These are phyloP conservation scores for Yamadazyma conglobata DNA, from an alignment of 1,139 yeast genomes.

Conservation along the genomic window DNA sequence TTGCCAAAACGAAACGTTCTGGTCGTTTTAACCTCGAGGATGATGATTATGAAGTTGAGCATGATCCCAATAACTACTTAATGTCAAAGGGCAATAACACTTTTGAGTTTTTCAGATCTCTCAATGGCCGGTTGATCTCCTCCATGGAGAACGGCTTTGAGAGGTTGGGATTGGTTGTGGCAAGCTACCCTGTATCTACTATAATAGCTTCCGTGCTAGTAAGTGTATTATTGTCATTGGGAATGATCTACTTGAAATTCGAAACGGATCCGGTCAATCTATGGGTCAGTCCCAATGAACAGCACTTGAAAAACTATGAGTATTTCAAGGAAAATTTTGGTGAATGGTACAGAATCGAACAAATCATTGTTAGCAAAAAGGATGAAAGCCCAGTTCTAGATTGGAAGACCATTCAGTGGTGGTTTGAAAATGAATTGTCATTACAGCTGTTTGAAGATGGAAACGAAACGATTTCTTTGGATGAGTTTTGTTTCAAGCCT, in stretches of 20 bases:
- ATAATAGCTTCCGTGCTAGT: constrained; percentile 44
- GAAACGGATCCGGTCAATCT: constrained; percentile 79
- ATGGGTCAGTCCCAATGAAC: constrained; percentile 87
- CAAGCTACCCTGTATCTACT: constrained; percentile 54
- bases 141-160: constrained; percentile 34
- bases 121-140: constrained; percentile 14
- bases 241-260: constrained; percentile 50
- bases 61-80: constrained; percentile 16
- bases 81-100: constrained; percentile 11
- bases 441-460: constrained; percentile 32
- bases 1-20: constrained; percentile 17
- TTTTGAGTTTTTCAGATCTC: constrained; percentile 1
- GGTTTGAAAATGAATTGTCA: constrained; percentile 73
- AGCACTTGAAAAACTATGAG: constrained; percentile 63
- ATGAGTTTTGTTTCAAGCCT: constrained; percentile 84
- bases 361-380: constrained; percentile 70
- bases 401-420: constrained; percentile 77
- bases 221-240: constrained; percentile 48
- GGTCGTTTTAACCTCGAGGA: constrained; percentile 9
- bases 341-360: constrained; percentile 88
- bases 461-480: constrained; percentile 32
- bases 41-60: constrained; percentile 19
- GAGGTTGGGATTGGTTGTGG: constrained; percentile 50
- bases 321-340: constrained; percentile 82
- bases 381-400: constrained; percentile 53